These are phyloP conservation scores for Erythrophleum ivorense DNA, from an alignment of 331 rosid species.

Conservation along the genomic window DNA sequence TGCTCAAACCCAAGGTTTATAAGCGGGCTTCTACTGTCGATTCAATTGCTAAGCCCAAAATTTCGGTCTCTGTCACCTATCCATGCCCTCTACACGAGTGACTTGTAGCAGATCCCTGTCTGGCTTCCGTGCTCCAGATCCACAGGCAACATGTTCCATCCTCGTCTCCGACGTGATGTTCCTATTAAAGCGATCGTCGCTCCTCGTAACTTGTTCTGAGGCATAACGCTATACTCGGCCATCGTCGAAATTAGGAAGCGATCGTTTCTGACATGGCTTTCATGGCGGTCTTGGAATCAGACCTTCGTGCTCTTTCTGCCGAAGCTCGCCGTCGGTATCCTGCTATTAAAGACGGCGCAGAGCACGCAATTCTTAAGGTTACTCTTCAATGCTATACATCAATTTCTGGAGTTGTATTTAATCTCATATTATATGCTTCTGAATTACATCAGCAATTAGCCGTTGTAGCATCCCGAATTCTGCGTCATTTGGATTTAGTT, in stretches of 20 bases:
- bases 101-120: conserved; percentile 34
- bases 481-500: conserved; percentile 36
- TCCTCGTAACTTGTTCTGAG: conserved; percentile 12
- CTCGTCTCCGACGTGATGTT: conserved; percentile 24
- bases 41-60: conserved; percentile 24
- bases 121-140: conserved; percentile 42
- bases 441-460: conserved; percentile 35
- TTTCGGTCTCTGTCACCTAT: neutral
- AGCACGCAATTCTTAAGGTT: conserved; percentile 94
- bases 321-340: conserved; percentile 99
- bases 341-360: conserved; percentile 93
- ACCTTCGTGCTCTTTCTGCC: conserved; percentile 96
- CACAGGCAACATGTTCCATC: conserved; percentile 7
- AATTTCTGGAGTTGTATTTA: neutral
- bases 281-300: conserved; percentile 98
- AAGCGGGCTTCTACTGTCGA: neutral
- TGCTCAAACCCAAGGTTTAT: too few relatives aligned
- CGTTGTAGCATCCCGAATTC: conserved; percentile 11
- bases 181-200: conserved; percentile 26
- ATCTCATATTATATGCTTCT: neutral
- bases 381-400: conserved; percentile 31
- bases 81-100: conserved; percentile 40
- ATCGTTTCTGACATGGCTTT: conserved; percentile 73
- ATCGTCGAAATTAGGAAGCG: conserved; percentile 8
- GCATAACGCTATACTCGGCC: conserved; percentile 20